Base-by-base conservation (phyloP, 495 filamentous ascomycete species). In the Sabuloglossum arenarium region DNA sequence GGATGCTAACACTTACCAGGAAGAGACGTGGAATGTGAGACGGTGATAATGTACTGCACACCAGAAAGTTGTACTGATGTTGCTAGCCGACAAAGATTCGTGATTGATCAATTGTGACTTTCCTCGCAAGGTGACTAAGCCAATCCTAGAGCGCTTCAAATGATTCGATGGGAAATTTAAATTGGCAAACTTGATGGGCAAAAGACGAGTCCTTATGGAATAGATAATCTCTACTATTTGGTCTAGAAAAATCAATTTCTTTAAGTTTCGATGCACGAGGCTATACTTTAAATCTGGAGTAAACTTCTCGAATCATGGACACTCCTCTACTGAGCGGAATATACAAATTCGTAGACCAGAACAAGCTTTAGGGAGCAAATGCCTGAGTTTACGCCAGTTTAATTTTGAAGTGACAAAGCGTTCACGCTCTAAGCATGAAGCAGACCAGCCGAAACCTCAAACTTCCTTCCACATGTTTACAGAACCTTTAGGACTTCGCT, bases 401-500 rank as follows among this genome's bases (percentile, higher is more conserved):
- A 30, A 51, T 49, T 49, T 39, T 49, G 14, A 24, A 24, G 6
- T 49, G n/a, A 49, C 16, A 30, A 42, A 45, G 53, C 24, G 1
- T 55, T 29, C 23, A 39, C 16, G 14, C 31, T 8, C 16, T 39
- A 14, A 28, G 24, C n/a, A 32, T 27, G 29, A 39, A 55, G 30
- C 28, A 42, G 19, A 25, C 8, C 32, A 37, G 39, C 27, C 29
- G 14, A 42, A 45, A 55, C 9, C 31, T 27, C 32, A 39, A 39
- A 29, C 24, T 19, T 9, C 24, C 53, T 28, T 45, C 31, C 39
- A 16, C 12, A 42, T 37, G 31, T 23, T 45, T 12, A 39, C 31
- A 34, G 53, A 39, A 25, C 39, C 5, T 55, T 66, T 72, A 77
- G 66, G 70, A 67, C 68, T 77, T 75, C 61, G 78, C 74, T 60